Base-by-base conservation (phyloP, 768 basidiomycete species). In the Candolleomyces eurysporus region DNA sequence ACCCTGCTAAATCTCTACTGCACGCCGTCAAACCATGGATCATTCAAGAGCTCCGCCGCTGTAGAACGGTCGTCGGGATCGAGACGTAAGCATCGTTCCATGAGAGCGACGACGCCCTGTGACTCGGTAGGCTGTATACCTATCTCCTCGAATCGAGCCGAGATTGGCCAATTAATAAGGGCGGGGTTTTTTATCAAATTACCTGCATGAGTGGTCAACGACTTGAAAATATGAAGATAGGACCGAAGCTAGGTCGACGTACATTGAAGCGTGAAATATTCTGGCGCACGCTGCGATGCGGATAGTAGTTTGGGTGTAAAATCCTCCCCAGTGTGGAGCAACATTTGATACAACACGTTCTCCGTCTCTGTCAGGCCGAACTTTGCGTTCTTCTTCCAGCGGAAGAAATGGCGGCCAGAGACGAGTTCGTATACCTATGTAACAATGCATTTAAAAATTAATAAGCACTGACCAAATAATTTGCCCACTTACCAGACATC, bases 401-500 rank as follows among this genome's bases (percentile, higher is more conserved):
- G 22, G 52, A 68, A 65, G 21, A 68, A 45, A 26, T n/a, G 16
- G 22, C 48, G 36, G 17, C 58, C 22, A 53, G 63, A 65, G 48
- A 65, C 48, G 45, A 68, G 54, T 61, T 66, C 64, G 59, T 65
- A 66, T 54, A 67, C 57, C 63, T 68, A 52, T 55, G n/a, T n/a
- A 26, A 60, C 21, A 21, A 50, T 50, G 11, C 11, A 19, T 13
- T 30, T 13, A 30, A 21, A 2, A 6, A 50, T 50, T 6, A 11
- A 11, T 5, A 14, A 2, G 11, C 52, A 26, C 52, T 26, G 26
- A 26, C 5, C 5, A 19, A 8, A 30, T 39, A 57, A 32, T 39
- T 21, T n/a, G 43, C 45, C 31, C 13, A 21, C 58, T 36, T 55
- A 73, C 73, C 56, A 71, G 57, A 65, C 71, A 75, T 39, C 72